A percentile compares a stretch with the other conserved stretches of the same genome.
Evolutionary conservation across 306 rosid genomes (phyloP).

Genomic region (Arachis hypogaea): DNA sequence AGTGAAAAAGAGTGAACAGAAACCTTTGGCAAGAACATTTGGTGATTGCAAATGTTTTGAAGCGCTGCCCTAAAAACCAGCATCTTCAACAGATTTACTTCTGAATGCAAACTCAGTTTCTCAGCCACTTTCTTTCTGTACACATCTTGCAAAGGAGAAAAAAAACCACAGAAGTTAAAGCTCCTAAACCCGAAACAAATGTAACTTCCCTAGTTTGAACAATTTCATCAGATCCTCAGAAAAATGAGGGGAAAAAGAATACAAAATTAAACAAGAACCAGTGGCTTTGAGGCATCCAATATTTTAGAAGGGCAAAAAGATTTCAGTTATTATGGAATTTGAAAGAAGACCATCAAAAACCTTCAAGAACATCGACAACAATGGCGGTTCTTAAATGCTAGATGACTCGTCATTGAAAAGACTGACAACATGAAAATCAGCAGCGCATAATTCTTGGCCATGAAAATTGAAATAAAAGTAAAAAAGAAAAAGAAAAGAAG

Average conservation of each 20-base stretch:
- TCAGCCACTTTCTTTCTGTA: slow-evolving; percentile 63
- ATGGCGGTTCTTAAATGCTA: too few species aligned
- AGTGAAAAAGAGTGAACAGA: not conserved
- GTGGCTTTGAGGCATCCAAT: too few species aligned
- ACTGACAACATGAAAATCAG: too few species aligned
- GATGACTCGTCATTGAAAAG: too few species aligned
- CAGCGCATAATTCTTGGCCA: too few species aligned
- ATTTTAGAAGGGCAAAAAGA: too few species aligned
- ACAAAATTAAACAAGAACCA: not conserved
- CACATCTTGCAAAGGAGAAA: slow-evolving; percentile 47
- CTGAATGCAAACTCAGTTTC: slow-evolving; percentile 64
- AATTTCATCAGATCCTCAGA: not conserved
- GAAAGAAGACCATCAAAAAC: too few species aligned
- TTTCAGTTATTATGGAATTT: too few species aligned
- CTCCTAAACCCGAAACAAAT: not conserved
- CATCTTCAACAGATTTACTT: slow-evolving; percentile 75
- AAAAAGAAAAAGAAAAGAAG: too few species aligned
- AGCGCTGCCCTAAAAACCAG: slow-evolving; percentile 74
- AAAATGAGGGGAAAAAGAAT: not conserved
- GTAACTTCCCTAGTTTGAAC: not conserved
- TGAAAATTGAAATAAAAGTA: too few species aligned
- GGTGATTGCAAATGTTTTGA: slow-evolving; percentile 37
- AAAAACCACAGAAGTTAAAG: not conserved
- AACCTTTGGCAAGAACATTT: slow-evolving; percentile 63
- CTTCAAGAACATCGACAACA: too few species aligned